phyloP scores from a whole-genome alignment of 495 filamentous ascomycete genomes.

The Penicillium paradoxum region DNA sequence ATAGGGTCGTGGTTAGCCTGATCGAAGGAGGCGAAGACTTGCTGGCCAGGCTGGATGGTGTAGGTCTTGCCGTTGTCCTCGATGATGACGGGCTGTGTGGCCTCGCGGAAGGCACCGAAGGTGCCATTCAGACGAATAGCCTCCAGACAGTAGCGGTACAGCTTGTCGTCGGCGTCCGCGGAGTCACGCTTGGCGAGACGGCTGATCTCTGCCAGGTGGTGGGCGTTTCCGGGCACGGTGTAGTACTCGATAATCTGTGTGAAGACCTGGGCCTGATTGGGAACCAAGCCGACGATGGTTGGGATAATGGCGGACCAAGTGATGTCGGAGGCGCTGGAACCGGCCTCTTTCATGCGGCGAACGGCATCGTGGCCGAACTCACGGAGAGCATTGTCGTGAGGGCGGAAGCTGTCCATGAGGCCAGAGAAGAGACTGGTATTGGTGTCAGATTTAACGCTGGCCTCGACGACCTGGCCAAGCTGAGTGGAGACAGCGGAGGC shows the following conservation, averaged over 20 bases:
- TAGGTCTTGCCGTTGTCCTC: slow-evolving; percentile 49
- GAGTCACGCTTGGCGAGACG: slow-evolving; percentile 46
- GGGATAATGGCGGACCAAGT: slow-evolving; percentile 69
- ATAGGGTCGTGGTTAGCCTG: slow-evolving; percentile 54
- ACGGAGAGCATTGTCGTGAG: slow-evolving; percentile 50
- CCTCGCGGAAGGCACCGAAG: slow-evolving; percentile 53
- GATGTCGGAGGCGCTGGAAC: slow-evolving; percentile 60
- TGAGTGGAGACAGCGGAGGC: slow-evolving; percentile 57
- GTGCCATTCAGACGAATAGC: slow-evolving; percentile 58
- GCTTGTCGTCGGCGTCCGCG: slow-evolving; percentile 43
- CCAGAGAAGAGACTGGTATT: slow-evolving; percentile 51
- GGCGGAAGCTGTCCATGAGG: slow-evolving; percentile 51
- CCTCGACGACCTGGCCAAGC: slow-evolving; percentile 56
- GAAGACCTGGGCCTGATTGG: slow-evolving; percentile 70
- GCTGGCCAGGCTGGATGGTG: slow-evolving; percentile 46
- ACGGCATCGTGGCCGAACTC: slow-evolving; percentile 69
- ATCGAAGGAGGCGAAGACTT: slow-evolving; percentile 43
- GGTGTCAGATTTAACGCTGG: slow-evolving; percentile 61
- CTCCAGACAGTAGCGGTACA: slow-evolving; percentile 49
- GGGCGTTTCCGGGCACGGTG: slow-evolving; percentile 50
- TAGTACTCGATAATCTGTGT: slow-evolving; percentile 79
- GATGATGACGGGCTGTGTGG: slow-evolving; percentile 39
- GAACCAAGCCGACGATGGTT: slow-evolving; percentile 54
- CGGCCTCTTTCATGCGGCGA: slow-evolving; percentile 61
- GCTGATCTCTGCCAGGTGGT: slow-evolving; percentile 56